Percentiles rank a stretch among this genome's conserved stretches.
Conservation (phyloP, 2,329 filamentous ascomycete genomes). For the Ophiostoma tasmaniense region DNA sequence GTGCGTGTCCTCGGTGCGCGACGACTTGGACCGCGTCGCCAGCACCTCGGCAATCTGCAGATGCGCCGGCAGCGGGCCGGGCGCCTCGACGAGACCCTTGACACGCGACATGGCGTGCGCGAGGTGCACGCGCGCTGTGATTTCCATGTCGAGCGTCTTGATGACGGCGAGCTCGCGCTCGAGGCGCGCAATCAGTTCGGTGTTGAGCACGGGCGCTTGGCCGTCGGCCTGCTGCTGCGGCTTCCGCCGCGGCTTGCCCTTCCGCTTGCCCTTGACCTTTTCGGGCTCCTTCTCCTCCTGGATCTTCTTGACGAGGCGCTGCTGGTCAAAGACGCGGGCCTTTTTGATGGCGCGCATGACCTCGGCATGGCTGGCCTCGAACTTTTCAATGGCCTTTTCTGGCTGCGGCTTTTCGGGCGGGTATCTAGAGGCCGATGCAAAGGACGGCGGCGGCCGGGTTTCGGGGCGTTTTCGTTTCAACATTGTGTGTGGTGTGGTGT, state of each 20-base stretch:
- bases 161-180: slow-evolving; percentile 51
- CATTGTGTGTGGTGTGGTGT: slow-evolving; percentile 27
- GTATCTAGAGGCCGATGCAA: slow-evolving; percentile 27
- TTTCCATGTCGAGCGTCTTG: slow-evolving; percentile 51
- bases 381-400: slow-evolving; percentile 16
- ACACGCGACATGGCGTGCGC: slow-evolving; percentile 46
- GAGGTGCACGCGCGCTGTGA: slow-evolving; percentile 48
- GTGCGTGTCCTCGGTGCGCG: slow-evolving; percentile 47
- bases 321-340: slow-evolving; percentile 68
- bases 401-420: slow-evolving; percentile 14
- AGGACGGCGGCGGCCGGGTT: slow-evolving; percentile 33
- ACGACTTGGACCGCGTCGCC: slow-evolving; percentile 38
- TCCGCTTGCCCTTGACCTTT: slow-evolving; percentile 6
- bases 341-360: slow-evolving; percentile 61
- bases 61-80: slow-evolving; percentile 32
- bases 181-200: slow-evolving; percentile 48
- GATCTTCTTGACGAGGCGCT: slow-evolving; percentile 59
- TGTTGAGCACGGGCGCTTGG: slow-evolving; percentile 23
- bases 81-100: slow-evolving; percentile 43
- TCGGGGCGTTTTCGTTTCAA: slow-evolving; percentile 48
- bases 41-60: slow-evolving; percentile 32
- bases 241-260: neutral
- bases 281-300: slow-evolving; percentile 35
- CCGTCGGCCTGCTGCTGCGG: slow-evolving; percentile 16
- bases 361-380: slow-evolving; percentile 31